A percentile compares a stretch with the other conserved stretches of the same genome.
Conservation (phyloP, 805 yeast genomes). For the Ogataea allantospora region DNA sequence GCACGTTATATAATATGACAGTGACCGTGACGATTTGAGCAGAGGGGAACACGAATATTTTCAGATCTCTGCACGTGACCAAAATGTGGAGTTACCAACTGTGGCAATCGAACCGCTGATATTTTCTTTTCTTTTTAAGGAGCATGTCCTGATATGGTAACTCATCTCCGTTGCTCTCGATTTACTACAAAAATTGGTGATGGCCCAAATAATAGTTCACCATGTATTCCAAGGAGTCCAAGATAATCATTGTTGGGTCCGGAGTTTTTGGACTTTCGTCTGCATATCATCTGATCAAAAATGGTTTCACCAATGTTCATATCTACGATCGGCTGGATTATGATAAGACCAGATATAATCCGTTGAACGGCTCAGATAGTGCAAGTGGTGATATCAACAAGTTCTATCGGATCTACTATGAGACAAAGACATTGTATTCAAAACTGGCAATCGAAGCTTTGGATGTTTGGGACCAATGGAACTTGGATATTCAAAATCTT, state of each 20-base stretch:
- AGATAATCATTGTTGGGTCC: slow-evolving; percentile 41
- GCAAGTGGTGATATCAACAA: slow-evolving; percentile 27
- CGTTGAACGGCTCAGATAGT: slow-evolving; percentile 22
- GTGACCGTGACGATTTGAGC: too few relatives aligned
- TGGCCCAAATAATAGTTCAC: not conserved
- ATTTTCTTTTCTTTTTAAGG: too few relatives aligned
- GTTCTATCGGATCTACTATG: slow-evolving; percentile 22
- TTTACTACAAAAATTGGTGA: too few relatives aligned
- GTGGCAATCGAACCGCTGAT: too few relatives aligned
- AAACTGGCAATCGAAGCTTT: slow-evolving; percentile 19
- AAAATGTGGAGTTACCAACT: too few relatives aligned
- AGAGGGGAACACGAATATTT: too few relatives aligned
- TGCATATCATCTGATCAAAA: slow-evolving; percentile 27
- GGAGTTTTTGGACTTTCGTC: slow-evolving; percentile 52
- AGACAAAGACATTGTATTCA: slow-evolving; percentile 17
- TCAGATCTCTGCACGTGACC: too few relatives aligned
- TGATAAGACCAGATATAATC: slow-evolving; percentile 14
- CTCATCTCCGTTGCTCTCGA: not conserved
- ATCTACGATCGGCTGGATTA: slow-evolving; percentile 21
- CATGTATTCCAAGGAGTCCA: slow-evolving; percentile 4
- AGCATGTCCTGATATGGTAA: not conserved
- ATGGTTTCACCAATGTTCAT: slow-evolving; percentile 21
- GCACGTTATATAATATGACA: too few relatives aligned
- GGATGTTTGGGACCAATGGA: slow-evolving; percentile 20
- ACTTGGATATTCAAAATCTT: slow-evolving; percentile 15